Percentiles rank a stretch among this genome's conserved stretches.
phyloP scores from a whole-genome alignment of 331 rosid species.

The Quercus tomentella region DNA sequence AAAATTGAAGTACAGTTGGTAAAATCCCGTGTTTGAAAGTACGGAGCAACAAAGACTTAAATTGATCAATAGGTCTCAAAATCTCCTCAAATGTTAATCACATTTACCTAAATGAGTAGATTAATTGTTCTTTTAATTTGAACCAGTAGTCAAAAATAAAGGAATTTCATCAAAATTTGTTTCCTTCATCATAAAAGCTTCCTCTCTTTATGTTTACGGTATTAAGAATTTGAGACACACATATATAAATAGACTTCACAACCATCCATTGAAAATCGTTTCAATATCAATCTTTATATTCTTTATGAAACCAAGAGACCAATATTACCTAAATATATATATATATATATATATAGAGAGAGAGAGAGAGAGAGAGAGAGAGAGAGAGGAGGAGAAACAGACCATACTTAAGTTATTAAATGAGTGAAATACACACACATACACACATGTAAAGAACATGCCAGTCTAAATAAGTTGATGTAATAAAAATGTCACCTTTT shows the following conservation, averaged over 20 bases:
- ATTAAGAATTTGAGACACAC: background rate
- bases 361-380: background rate
- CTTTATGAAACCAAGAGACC: background rate
- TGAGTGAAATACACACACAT: no score
- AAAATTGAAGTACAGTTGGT: no score
- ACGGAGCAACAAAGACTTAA: no score
- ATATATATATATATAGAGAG: background rate
- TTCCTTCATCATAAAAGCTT: background rate
- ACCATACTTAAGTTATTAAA: background rate
- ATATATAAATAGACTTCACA: no score
- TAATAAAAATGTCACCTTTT: constrained; percentile 60
- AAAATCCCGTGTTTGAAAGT: no score
- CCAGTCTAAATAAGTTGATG: background rate
- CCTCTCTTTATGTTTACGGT: background rate
- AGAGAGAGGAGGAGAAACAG: background rate
- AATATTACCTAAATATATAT: background rate
- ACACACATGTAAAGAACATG: no score
- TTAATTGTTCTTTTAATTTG: background rate
- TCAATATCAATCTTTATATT: background rate
- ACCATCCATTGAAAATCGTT: no score
- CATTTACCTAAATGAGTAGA: background rate
- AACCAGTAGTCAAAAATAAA: background rate
- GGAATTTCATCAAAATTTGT: background rate
- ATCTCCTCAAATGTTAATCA: no score
- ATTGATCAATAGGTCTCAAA: no score